Evolutionary conservation across 176 grass and related monocot genomes (phyloP), one percentile per base, ranked within the genome.

Genomic region (Luzula sylvatica): DNA sequence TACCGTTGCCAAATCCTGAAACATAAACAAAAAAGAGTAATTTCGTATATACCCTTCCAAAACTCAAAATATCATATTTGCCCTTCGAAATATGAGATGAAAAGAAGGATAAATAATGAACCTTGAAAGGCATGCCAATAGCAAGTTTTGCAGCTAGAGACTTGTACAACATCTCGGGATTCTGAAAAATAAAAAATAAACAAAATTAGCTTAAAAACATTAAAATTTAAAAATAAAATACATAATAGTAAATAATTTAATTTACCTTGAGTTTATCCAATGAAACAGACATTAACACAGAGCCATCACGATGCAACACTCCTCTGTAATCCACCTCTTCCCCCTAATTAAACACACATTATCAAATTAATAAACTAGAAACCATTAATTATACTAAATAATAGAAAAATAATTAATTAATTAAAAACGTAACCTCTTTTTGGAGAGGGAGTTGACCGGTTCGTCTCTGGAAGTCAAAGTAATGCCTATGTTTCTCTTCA

Each of bases 61-160:
- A n/a, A n/a, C n/a, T n/a, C n/a, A n/a, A n/a, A n/a, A n/a, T n/a
- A n/a, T n/a, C n/a, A n/a, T n/a, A n/a, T n/a, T n/a, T n/a, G n/a
- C n/a, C n/a, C n/a, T n/a, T n/a, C n/a, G n/a, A n/a, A n/a, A n/a
- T n/a, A n/a, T 35, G 30, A 35, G 9, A 35, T 35, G 9, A 35
- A 35, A 35, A 20, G 55, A 35, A 73, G 43, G 77, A 78, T n/a
- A 72, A 5, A 59, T n/a, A n/a, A n/a, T 58, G 73, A 57, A 95
- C 90, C 84, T 95, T 88, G 84, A 95, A 95, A 88, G 90, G 85
- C 92, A 98, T 98, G 52, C 92, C 92, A 30, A 87, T 78, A 26
- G 80, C 68, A 72, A 90, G 80, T 66, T 98, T 98, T 7, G 81
- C 55, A 13, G 75, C 85, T 70, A 90, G 92, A 74, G 92, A 90